Evolutionary conservation across 2,329 filamentous ascomycete species (phyloP), one percentile per base, ranked within the genome.

Genomic region (Hyphodiscus sp.): DNA sequence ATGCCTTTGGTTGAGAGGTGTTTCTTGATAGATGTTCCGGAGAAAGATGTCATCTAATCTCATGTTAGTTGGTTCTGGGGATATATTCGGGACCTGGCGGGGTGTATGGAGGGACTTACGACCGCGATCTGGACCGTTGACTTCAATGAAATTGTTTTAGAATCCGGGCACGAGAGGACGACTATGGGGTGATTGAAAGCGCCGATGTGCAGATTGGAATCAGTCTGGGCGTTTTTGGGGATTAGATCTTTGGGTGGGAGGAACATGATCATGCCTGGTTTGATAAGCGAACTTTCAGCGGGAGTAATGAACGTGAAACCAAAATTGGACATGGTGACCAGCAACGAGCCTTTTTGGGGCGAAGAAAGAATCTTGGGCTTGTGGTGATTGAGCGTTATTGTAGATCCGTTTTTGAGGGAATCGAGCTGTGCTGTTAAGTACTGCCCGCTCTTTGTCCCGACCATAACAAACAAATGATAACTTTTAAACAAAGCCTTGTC

Each of bases 21-120:
- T 8, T 30, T 45, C 16, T 53, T 53, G 4, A 61, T 53, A 13
- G 49, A 20, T 5, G 49, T 55, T 9, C 49, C 49, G 29, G 55
- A 33, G 50, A 61, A 61, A n/a, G 56, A 59, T 20, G 56, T 57
- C 53, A 61, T 57, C 58, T 60, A 18, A 26, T 18, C 11, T 20
- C 15, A 13, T 38, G 33, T 38, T n/a, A n/a, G n/a, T n/a, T n/a
- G n/a, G n/a, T n/a, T n/a, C n/a, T n/a, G n/a, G n/a, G n/a, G n/a
- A n/a, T n/a, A n/a, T n/a, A n/a, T n/a, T n/a, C n/a, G n/a, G n/a
- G n/a, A n/a, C n/a, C n/a, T n/a, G n/a, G n/a, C n/a, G n/a, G n/a
- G n/a, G n/a, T n/a, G n/a, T n/a, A n/a, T 13, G 19, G 18, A 38
- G 11, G 18, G 11, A 51, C 50, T 13, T 49, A 61, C 58, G 18